Evolutionary conservation across 2,329 filamentous ascomycete species (phyloP).

Genomic region (Aspergillus candidus): DNA sequence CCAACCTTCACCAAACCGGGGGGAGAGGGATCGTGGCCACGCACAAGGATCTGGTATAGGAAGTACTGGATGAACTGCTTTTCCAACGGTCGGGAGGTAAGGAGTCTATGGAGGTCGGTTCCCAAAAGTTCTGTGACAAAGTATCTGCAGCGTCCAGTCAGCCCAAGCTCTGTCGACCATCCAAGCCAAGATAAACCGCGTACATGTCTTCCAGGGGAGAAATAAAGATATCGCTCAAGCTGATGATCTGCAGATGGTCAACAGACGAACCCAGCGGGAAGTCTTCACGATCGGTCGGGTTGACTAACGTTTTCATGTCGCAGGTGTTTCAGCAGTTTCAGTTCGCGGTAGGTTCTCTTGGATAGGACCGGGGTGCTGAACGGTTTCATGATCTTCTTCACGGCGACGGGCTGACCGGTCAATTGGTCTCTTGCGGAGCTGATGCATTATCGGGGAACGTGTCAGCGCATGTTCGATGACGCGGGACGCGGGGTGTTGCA

Average conservation of each 20-base stretch:
- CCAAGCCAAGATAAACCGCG: conserved; percentile 25
- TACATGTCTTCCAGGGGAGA: conserved; percentile 98
- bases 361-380: conserved; percentile 98
- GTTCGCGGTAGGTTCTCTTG: conserved; percentile 93
- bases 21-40: conserved; percentile 28
- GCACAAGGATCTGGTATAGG: conserved; percentile 94
- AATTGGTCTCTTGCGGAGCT: conserved; percentile 98
- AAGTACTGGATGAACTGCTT: conserved; percentile 99
- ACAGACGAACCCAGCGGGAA: conserved; percentile 3
- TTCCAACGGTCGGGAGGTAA: conserved; percentile 92
- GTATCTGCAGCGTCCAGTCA: conserved; percentile 55
- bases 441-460: background rate
- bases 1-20: background rate
- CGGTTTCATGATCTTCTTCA: conserved; percentile 99
- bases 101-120: conserved; percentile 89
- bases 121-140: conserved; percentile 97
- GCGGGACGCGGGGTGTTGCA: conserved; percentile 3
- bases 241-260: conserved; percentile 66
- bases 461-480: conserved; percentile 9
- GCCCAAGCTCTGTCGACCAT: background rate
- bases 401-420: conserved; percentile 90
- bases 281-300: background rate
- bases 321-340: conserved; percentile 95
- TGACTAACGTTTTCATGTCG: conserved; percentile 83
- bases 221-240: conserved; percentile 98